These are phyloP conservation scores for Cyberlindnera veronae DNA, from an alignment of 805 yeast genomes.

Conservation along the genomic window DNA sequence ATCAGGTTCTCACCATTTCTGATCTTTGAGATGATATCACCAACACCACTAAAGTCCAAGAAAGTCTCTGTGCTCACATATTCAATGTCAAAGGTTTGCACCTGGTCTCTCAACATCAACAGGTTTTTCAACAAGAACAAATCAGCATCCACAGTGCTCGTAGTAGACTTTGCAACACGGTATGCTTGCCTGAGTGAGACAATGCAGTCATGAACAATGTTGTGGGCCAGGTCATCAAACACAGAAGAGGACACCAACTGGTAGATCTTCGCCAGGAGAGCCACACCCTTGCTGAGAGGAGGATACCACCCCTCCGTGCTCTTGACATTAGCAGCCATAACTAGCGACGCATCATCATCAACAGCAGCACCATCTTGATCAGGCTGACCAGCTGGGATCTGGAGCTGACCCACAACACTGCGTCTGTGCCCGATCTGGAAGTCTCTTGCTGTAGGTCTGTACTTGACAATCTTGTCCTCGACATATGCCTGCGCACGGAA, in stretches of 20 bases:
- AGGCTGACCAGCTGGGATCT: too few species aligned
- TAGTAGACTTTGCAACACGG: slow-evolving; percentile 39
- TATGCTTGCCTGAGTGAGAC: slow-evolving; percentile 55
- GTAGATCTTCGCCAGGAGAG: slow-evolving; percentile 71
- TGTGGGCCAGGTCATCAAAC: slow-evolving; percentile 87
- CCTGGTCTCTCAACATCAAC: slow-evolving; percentile 63
- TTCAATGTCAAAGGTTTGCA: slow-evolving; percentile 77
- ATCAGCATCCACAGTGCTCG: slow-evolving; percentile 55
- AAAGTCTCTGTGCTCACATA: slow-evolving; percentile 66
- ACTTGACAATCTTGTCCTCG: slow-evolving; percentile 63
- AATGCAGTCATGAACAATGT: slow-evolving; percentile 76
- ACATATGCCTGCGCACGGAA: slow-evolving; percentile 74
- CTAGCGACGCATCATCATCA: slow-evolving; percentile 8
- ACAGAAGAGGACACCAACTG: slow-evolving; percentile 73
- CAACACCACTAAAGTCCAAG: slow-evolving; percentile 78
- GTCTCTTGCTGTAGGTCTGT: slow-evolving; percentile 66
- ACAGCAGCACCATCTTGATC: slow-evolving; percentile 17
- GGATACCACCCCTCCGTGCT: slow-evolving; percentile 52
- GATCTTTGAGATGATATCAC: slow-evolving; percentile 43
- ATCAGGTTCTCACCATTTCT: slow-evolving; percentile 28
- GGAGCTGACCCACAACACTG: too few species aligned
- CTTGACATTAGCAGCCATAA: slow-evolving; percentile 1
- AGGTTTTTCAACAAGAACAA: slow-evolving; percentile 71
- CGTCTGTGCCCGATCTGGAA: slow-evolving; percentile 46
- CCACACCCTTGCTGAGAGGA: slow-evolving; percentile 67